These are phyloP conservation scores for Emiliania huxleyi DNA, from an alignment of 78 protist species.

Conservation along the genomic window DNA sequence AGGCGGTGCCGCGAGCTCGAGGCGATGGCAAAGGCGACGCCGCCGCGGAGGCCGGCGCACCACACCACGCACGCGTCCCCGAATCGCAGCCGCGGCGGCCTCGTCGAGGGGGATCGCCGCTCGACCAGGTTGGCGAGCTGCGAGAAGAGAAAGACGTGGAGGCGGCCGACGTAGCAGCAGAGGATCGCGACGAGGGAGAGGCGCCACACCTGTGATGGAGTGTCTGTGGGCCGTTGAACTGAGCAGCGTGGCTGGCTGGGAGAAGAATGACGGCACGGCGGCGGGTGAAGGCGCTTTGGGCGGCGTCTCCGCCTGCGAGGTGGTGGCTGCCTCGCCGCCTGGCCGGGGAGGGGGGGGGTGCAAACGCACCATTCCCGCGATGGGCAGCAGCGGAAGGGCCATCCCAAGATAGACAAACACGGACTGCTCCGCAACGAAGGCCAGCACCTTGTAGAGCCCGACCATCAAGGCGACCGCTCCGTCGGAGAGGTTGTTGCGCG, in stretches of 20 bases:
- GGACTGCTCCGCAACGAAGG: neutral
- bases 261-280: too few species aligned
- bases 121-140: neutral
- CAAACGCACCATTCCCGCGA: too few species aligned
- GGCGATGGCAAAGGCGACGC: conserved; percentile 8
- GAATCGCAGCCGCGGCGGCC: neutral
- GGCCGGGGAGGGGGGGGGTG: too few species aligned
- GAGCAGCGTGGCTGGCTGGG: too few species aligned
- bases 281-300: too few species aligned
- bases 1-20: neutral
- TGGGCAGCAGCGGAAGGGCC: neutral
- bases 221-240: too few species aligned
- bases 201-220: neutral
- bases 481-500: neutral
- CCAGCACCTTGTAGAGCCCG: neutral
- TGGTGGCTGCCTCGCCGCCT: too few species aligned
- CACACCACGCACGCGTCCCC: neutral
- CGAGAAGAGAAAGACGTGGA: neutral
- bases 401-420: neutral
- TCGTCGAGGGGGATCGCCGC: neutral
- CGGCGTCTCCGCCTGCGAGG: too few species aligned
- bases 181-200: neutral
- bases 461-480: neutral
- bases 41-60: neutral
- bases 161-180: neutral